Conservation (phyloP, 495 filamentous ascomycete species). For the Neurospora sublineolata region DNA sequence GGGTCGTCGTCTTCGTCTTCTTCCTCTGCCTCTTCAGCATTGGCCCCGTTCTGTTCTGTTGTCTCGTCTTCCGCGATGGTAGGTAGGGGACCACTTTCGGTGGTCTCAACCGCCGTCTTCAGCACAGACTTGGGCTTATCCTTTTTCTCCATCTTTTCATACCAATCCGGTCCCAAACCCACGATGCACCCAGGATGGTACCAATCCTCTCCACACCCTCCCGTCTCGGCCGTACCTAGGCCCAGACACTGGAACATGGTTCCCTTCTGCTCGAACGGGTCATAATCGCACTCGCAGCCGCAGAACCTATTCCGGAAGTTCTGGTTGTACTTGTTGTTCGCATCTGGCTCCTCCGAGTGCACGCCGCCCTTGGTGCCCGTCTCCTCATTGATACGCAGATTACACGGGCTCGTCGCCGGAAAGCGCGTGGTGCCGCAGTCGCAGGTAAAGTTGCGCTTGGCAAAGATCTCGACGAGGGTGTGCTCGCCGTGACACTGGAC, state of each 20-base stretch:
- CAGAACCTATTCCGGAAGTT: slow-evolving; percentile 93
- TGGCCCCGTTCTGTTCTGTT: slow-evolving; percentile 12
- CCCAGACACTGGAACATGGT: slow-evolving; percentile 99
- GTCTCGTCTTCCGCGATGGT: slow-evolving; percentile 29
- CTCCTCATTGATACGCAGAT: slow-evolving; percentile 58
- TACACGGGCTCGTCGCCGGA: slow-evolving; percentile 57
- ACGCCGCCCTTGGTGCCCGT: slow-evolving; percentile 66
- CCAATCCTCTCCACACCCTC: slow-evolving; percentile 97
- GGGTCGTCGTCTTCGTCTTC: slow-evolving; percentile 36
- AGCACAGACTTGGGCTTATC: slow-evolving; percentile 5
- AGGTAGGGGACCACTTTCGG: slow-evolving; percentile 13
- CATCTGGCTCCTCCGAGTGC: slow-evolving; percentile 57
- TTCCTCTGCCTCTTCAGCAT: slow-evolving; percentile 10
- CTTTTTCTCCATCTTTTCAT: slow-evolving; percentile 38
- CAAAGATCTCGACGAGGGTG: slow-evolving; percentile 89
- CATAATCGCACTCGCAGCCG: slow-evolving; percentile 76
- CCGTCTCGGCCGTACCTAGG: slow-evolving; percentile 63
- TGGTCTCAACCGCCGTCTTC: slow-evolving; percentile 6
- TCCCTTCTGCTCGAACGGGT: slow-evolving; percentile 74
- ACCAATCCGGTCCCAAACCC: slow-evolving; percentile 55
- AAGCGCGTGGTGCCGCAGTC: slow-evolving; percentile 89
- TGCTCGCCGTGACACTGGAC: slow-evolving; percentile 96
- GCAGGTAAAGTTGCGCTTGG: slow-evolving; percentile 88
- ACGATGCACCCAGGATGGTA: slow-evolving; percentile 94
- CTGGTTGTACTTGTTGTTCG: slow-evolving; percentile 80